These are phyloP conservation scores for Candida golubevii DNA, from an alignment of 805 yeast species.

Conservation along the genomic window DNA sequence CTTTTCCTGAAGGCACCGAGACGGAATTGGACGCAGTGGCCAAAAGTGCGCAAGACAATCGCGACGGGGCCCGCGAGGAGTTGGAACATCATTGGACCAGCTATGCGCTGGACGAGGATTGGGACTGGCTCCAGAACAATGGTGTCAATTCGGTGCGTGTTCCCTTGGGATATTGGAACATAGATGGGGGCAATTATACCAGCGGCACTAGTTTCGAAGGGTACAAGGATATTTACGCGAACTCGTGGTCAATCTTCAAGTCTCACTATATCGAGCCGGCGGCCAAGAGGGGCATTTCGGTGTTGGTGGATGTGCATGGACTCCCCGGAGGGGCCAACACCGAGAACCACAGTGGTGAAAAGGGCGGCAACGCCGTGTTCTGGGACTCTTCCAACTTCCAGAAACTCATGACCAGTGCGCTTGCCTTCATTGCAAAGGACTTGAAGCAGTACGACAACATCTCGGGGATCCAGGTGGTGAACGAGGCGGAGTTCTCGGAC, in stretches of 20 bases:
- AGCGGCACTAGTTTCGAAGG: constrained; percentile 59
- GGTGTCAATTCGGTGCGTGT: constrained; percentile 80
- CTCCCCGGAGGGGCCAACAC: constrained; percentile 91
- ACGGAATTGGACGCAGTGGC: constrained; percentile 73
- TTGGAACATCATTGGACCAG: constrained; percentile 63
- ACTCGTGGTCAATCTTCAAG: constrained; percentile 68
- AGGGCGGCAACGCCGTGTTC: constrained; percentile 53
- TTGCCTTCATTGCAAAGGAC: constrained; percentile 61
- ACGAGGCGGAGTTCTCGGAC: constrained; percentile 70
- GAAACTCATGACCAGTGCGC: constrained; percentile 43
- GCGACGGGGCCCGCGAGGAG: constrained; percentile 47
- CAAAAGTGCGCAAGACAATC: constrained; percentile 43
- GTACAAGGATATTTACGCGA: constrained; percentile 52
- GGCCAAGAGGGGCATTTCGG: constrained; percentile 55
- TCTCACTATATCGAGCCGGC: constrained; percentile 56
- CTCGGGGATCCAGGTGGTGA: constrained; percentile 78
- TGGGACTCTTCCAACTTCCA: constrained; percentile 49
- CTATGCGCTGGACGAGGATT: constrained; percentile 65
- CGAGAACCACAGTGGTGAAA: constrained; percentile 78
- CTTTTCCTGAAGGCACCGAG: constrained; percentile 55
- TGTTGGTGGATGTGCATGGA: constrained; percentile 82
- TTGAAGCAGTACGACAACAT: constrained; percentile 59
- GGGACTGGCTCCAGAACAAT: constrained; percentile 64
- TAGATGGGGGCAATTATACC: constrained; percentile 58
- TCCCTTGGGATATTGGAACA: constrained; percentile 90